Evolutionary conservation across 179 eudicot genomes (phyloP), one percentile per base, ranked within the genome.

Genomic region (Monotropa hypopitys): DNA sequence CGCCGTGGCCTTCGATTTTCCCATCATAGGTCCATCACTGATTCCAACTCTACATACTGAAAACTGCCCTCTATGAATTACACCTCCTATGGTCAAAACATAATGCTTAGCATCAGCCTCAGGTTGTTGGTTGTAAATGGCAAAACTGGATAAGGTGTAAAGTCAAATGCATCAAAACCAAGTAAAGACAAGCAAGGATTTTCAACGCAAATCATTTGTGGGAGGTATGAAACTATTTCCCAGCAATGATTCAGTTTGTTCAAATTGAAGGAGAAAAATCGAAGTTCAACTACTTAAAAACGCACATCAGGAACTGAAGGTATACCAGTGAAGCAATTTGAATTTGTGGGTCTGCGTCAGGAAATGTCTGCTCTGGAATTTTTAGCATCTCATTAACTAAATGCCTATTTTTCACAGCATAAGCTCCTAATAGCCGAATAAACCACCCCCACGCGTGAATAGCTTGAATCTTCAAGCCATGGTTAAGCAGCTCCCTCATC

Each of bases 391-490:
- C 91, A 83, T 93, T 93, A 42, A 93, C 84, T 79, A 93, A 79
- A 77, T 87, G 90, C 81, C 89, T 90, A 63, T 76, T 82, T 81
- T 89, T 90, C 74, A 85, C 53, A 40, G 86, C 88, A 83, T 86
- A 85, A 72, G 89, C 83, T 81, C 95, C 97, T 53, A 91, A 86
- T 61, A 93, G 79, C 77, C 90, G 87, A 40, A 92, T 85, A 79
- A 83, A 90, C 97, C 98, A 93, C 79, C 91, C 86, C 98, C 98
- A 93, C 56, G 95, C 95, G 86, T 88, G 89, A 81, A 93, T 79
- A 76, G 87, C 81, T 71, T 88, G 95, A 83, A 89, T 85, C 81
- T 90, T 89, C 86, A 85, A 81, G 32, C 95, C 92, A 57, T 84
- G 84, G 79, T 81, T 85, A 78, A 89, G 57, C 72, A 90, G 73